Percentiles rank a stretch among this genome's conserved stretches.
Evolutionary conservation across 352 stramenopile species (phyloP).

Genomic region (Peronospora belbahrii): DNA sequence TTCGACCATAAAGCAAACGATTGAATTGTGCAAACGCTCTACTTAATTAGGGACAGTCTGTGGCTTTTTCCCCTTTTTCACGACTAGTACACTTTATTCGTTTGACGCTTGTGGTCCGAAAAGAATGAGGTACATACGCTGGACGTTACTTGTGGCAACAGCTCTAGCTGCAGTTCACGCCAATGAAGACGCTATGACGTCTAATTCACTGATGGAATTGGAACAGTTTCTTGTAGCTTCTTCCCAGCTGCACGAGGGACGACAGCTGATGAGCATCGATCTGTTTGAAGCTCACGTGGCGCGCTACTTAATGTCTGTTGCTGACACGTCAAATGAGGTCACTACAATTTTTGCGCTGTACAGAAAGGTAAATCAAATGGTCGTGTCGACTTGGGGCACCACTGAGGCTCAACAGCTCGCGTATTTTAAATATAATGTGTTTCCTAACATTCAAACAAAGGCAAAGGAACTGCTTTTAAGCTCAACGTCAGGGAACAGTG

Average conservation of each 20-base stretch:
- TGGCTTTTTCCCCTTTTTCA: neutral
- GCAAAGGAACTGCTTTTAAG: conserved; percentile 19
- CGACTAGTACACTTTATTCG: neutral
- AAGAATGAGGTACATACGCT: conserved; percentile 29
- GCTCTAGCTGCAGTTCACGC: conserved; percentile 18
- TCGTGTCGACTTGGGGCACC: conserved; percentile 35
- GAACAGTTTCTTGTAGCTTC: conserved; percentile 22
- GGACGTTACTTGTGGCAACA: conserved; percentile 21
- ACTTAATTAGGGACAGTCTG: too few relatives aligned
- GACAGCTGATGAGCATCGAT: conserved; percentile 20
- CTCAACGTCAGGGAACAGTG: conserved; percentile 11
- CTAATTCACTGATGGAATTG: conserved; percentile 11
- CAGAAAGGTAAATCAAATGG: conserved; percentile 38
- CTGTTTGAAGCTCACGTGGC: conserved; percentile 37
- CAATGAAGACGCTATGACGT: neutral
- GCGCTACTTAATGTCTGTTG: conserved; percentile 30
- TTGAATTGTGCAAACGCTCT: conserved; percentile 3
- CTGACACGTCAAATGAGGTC: conserved; percentile 33
- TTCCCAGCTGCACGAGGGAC: conserved; percentile 13
- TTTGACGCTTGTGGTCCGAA: conserved; percentile 1
- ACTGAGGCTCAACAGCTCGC: conserved; percentile 41
- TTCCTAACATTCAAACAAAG: conserved; percentile 47
- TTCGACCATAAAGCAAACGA: conserved; percentile 12
- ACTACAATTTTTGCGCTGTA: conserved; percentile 60
- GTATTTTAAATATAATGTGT: conserved; percentile 56